Evolutionary conservation across 2,329 filamentous ascomycete species (phyloP).

Genomic region (Emergomyces orientalis): DNA sequence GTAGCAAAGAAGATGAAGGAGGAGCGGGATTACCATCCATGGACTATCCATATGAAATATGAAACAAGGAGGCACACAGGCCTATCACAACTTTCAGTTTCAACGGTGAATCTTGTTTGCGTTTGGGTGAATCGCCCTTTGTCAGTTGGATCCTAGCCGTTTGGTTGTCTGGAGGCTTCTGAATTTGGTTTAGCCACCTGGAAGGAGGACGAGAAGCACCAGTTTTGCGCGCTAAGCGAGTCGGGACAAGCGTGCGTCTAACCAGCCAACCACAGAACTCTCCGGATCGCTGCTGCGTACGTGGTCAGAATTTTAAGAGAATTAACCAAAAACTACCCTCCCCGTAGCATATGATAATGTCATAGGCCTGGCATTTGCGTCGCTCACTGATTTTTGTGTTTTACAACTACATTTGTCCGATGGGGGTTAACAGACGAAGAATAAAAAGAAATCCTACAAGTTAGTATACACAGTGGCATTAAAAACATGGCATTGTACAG

Average conservation of each 20-base stretch:
- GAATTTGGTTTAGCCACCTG: constrained; percentile 11
- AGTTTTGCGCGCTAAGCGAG: background rate
- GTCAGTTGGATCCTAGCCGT: background rate
- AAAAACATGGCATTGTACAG: too few relatives aligned
- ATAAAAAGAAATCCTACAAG: too few relatives aligned
- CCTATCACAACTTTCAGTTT: background rate
- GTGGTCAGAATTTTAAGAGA: background rate
- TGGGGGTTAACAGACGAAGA: too few relatives aligned
- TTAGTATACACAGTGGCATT: too few relatives aligned
- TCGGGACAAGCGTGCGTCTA: background rate
- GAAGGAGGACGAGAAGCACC: background rate
- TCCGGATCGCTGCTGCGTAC: background rate
- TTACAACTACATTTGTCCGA: too few relatives aligned
- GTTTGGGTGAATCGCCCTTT: background rate
- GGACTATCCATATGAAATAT: constrained; percentile 1
- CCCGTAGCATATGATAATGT: background rate
- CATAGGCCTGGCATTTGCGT: background rate
- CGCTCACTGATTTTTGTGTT: background rate
- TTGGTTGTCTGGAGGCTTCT: background rate
- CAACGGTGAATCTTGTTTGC: background rate
- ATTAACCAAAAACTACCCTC: background rate
- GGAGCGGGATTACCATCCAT: background rate
- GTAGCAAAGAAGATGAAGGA: background rate
- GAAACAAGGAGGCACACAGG: background rate
- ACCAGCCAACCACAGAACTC: background rate